Evolutionary conservation across 2,329 filamentous ascomycete genomes (phyloP).

Genomic region (Paraconiothyrium sp.): DNA sequence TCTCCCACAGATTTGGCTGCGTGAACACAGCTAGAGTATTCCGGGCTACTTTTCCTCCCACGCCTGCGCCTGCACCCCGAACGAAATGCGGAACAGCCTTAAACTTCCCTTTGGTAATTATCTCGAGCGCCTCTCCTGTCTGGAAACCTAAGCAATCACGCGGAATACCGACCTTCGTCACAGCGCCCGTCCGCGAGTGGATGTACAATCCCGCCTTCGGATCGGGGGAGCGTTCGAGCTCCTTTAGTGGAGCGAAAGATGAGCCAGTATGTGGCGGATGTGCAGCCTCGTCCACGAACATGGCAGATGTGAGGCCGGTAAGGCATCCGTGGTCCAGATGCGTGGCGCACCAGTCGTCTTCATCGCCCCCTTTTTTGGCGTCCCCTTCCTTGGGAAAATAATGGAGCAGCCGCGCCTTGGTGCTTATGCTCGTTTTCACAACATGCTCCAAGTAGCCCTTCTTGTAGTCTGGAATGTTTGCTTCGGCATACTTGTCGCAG

Average conservation of each 20-base stretch:
- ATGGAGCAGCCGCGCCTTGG: slow-evolving; percentile 90
- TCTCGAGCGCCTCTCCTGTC: slow-evolving; percentile 89
- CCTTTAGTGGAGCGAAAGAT: slow-evolving; percentile 65
- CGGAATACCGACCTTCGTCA: slow-evolving; percentile 92
- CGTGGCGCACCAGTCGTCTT: slow-evolving; percentile 94
- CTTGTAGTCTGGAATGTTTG: slow-evolving; percentile 80
- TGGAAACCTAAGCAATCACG: slow-evolving; percentile 94
- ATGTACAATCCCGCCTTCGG: slow-evolving; percentile 92
- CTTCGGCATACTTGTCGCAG: slow-evolving; percentile 84
- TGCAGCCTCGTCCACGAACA: slow-evolving; percentile 86
- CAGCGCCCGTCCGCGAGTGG: slow-evolving; percentile 80
- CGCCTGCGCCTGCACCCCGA: slow-evolving; percentile 71
- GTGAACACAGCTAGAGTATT: slow-evolving; percentile 98
- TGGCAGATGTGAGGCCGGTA: slow-evolving; percentile 91
- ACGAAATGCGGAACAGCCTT: slow-evolving; percentile 97
- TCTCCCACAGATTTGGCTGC: slow-evolving; percentile 88
- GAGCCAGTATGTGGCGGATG: slow-evolving; percentile 45
- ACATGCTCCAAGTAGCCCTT: slow-evolving; percentile 84
- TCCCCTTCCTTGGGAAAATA: slow-evolving; percentile 71
- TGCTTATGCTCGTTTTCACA: slow-evolving; percentile 84
- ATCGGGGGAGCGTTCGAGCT: slow-evolving; percentile 81
- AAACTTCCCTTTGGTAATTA: slow-evolving; percentile 91
- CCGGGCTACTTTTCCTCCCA: slow-evolving; percentile 56
- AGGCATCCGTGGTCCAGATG: slow-evolving; percentile 93
- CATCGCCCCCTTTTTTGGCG: slow-evolving; percentile 51